Base-by-base conservation (phyloP, 1,139 yeast species). In the Kodamaea sp. region DNA sequence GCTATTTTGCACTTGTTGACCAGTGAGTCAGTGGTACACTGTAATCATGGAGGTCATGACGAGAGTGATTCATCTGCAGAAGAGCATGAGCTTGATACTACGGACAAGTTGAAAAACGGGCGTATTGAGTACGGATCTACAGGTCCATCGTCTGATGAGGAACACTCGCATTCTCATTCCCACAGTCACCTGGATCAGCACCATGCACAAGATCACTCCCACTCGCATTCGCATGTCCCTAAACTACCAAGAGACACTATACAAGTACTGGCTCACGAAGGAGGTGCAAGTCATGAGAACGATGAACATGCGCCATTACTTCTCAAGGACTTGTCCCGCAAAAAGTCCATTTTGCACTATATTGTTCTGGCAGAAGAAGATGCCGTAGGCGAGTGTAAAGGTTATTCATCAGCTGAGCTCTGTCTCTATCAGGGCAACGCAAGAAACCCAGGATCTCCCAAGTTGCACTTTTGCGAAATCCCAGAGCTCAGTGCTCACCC, bases 21-120 rank as follows among this genome's bases (percentile, higher is more conserved):
- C 2, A 78, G 92, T 38, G 87, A 86, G 51, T 82, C 94, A 20
- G 76, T 90, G 19, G 87, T 90, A 0, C 96, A 89, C 53, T 89
- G 97, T 57, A 82, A 78, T 12, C 96, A 89, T 49, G 66, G 63
- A 15, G 63, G 59, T 7, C 73, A 37, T 20, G 15, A 30, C 9
- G 22, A 27, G 10, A 15, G 22, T 9, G 27, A 29, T 15, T 15
- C 2, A 10, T 16, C 18, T 20, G 4, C n/a, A 3, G 5, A 14
- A 25, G 14, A 28, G 5, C 8, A 13, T 5, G 22, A 22, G 14
- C 24, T 20, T 14, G 6, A 18, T 10, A 15, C 15, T 24, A 20
- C 20, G 15, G 18, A 29, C 20, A 24, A 23, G 9, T 9, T 14
- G 16, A 23, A 15, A 12, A 13, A 15, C 18, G 26, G 19, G n/a